Percentiles rank a stretch among this genome's conserved stretches.
Evolutionary conservation across 78 protist species (phyloP).

Genomic region (Acrasis kona): DNA sequence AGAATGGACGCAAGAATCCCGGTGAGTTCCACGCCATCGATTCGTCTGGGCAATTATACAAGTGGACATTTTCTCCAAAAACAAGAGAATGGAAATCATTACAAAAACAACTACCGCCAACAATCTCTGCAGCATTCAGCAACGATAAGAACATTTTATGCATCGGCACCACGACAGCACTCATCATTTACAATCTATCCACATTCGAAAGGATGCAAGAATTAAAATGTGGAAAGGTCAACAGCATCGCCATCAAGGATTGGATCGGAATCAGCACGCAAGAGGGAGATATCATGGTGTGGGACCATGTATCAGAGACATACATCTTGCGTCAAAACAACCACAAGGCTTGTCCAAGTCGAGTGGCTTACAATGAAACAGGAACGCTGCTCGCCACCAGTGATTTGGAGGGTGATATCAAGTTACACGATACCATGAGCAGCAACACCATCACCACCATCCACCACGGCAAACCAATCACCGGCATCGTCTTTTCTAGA

Average conservation of each 20-base stretch:
- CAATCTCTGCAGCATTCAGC: neutral
- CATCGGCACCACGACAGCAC: neutral
- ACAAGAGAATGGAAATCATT: neutral
- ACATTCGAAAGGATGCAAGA: neutral
- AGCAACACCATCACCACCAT: constrained; percentile 74
- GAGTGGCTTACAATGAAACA: neutral
- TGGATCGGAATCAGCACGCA: neutral
- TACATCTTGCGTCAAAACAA: constrained; percentile 13
- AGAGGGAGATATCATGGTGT: neutral
- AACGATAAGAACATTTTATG: neutral
- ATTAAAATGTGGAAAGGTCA: neutral
- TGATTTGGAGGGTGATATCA: constrained; percentile 7
- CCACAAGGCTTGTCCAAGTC: neutral
- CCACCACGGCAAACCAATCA: constrained; percentile 77
- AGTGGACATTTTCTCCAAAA: no score
- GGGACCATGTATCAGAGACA: constrained; percentile 11
- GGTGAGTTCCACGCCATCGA: neutral
- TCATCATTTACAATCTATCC: neutral
- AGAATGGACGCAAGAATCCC: neutral
- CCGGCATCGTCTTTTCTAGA: constrained; percentile 37
- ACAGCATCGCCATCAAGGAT: no score
- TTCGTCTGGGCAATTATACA: neutral
- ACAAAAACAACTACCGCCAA: no score
- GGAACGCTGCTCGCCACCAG: constrained; percentile 5
- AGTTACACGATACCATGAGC: constrained; percentile 9